Evolutionary conservation across 305 asterid genomes (phyloP).

Genomic region (Fraxinus albicans): DNA sequence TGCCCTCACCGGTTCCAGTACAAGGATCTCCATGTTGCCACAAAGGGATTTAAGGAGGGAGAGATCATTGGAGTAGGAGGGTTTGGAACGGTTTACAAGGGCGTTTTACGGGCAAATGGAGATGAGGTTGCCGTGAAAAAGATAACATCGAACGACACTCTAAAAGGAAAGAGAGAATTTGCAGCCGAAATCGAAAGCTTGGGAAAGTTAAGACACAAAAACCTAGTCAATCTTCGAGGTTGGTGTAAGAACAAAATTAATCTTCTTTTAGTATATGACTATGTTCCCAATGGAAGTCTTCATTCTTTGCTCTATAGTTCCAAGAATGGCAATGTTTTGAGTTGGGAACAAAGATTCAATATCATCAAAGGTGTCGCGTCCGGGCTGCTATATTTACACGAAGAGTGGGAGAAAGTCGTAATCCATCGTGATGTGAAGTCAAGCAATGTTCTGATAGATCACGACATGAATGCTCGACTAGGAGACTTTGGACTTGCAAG

Average conservation of each 20-base stretch:
- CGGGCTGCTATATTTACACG: constrained; percentile 72
- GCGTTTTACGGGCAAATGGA: constrained; percentile 46
- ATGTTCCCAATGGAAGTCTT: constrained; percentile 69
- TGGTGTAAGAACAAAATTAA: constrained; percentile 72
- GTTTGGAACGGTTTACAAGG: constrained; percentile 69
- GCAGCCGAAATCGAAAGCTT: constrained; percentile 75
- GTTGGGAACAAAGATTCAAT: constrained; percentile 66
- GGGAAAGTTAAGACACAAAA: constrained; percentile 67
- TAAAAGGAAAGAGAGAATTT: constrained; percentile 66
- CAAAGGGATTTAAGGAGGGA: constrained; percentile 58
- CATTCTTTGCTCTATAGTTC: constrained; percentile 44
- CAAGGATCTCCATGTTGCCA: constrained; percentile 54
- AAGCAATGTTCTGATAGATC: constrained; percentile 65
- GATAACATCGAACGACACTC: constrained; percentile 44
- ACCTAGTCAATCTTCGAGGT: constrained; percentile 70
- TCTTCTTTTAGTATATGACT: constrained; percentile 66
- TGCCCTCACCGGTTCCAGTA: constrained; percentile 65
- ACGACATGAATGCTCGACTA: constrained; percentile 54
- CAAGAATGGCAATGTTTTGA: constrained; percentile 14
- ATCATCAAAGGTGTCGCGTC: constrained; percentile 63
- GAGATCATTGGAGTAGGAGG: constrained; percentile 68
- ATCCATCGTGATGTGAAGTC: constrained; percentile 75
- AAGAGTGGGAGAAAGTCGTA: constrained; percentile 80
- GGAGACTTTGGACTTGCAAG: constrained; percentile 87
- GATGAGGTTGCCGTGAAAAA: constrained; percentile 60